Evolutionary conservation across 352 stramenopile genomes (phyloP).

Genomic region (Globisporangium parvum): DNA sequence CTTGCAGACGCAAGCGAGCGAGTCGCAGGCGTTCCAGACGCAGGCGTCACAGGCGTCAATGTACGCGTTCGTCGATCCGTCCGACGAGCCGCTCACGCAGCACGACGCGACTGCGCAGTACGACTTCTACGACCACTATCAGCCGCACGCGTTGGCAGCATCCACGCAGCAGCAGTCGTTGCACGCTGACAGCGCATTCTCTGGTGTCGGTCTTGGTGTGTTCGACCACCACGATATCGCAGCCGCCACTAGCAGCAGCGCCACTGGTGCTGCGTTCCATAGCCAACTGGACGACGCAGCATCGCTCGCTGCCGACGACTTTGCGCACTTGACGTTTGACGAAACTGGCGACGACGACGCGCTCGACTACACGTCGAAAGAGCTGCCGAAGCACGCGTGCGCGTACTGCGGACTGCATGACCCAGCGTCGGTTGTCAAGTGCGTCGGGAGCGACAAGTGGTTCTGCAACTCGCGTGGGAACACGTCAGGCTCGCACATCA

Average conservation of each 20-base stretch:
- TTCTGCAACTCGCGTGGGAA: conserved; percentile 98
- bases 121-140: conserved; percentile 69
- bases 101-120: conserved; percentile 22
- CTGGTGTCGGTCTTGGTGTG: conserved; percentile 4
- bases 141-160: conserved; percentile 2
- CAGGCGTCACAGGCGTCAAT: conserved; percentile 41
- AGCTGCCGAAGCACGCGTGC: conserved; percentile 90
- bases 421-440: conserved; percentile 94
- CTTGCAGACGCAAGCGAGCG: conserved; percentile 31
- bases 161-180: conserved; percentile 2
- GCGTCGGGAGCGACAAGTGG: conserved; percentile 95
- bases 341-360: conserved; percentile 64
- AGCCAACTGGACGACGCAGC: conserved; percentile 30
- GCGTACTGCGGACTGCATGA: conserved; percentile 98
- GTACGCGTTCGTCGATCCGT: conserved; percentile 70
- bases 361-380: conserved; percentile 57
- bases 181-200: conserved; percentile 1
- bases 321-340: conserved; percentile 64
- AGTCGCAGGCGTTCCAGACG: conserved; percentile 34
- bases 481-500: conserved; percentile 93
- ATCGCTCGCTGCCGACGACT: conserved; percentile 32
- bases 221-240: conserved; percentile 11
- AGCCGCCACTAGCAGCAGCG: neutral
- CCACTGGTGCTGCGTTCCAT: conserved; percentile 19
- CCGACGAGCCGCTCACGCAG: conserved; percentile 29